These are phyloP conservation scores for Phytophthora rubi DNA, from an alignment of 352 stramenopile species.

Conservation along the genomic window DNA sequence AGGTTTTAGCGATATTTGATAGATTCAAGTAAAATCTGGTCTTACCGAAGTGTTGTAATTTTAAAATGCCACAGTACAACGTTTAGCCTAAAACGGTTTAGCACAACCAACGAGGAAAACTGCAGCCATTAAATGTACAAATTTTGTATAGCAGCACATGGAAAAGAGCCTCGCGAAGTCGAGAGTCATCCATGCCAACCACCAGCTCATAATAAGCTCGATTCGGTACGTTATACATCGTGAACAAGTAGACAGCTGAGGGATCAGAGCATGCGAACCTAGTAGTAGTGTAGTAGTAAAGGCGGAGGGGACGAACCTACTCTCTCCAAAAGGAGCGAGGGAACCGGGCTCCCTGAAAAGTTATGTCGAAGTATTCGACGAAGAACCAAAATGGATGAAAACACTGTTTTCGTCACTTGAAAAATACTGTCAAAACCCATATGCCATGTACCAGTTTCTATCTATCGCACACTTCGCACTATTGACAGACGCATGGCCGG, in stretches of 20 bases:
- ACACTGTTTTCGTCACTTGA: too few relatives aligned
- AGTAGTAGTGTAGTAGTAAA: background rate
- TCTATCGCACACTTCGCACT: background rate
- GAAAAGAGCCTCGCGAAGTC: background rate
- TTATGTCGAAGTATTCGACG: too few relatives aligned
- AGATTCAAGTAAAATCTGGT: too few relatives aligned
- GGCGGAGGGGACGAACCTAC: too few relatives aligned
- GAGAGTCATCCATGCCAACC: background rate
- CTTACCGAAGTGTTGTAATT: too few relatives aligned
- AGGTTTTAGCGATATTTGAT: too few relatives aligned
- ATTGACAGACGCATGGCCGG: constrained; percentile 11
- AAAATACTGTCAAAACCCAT: background rate
- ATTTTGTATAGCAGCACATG: constrained; percentile 2
- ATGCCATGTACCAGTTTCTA: background rate
- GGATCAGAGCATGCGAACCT: background rate
- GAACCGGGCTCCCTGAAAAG: too few relatives aligned
- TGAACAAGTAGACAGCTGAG: constrained; percentile 1
- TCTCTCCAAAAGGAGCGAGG: too few relatives aligned
- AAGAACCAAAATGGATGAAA: too few relatives aligned
- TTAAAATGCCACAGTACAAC: background rate
- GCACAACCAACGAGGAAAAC: background rate
- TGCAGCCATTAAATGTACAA: background rate
- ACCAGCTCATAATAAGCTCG: background rate
- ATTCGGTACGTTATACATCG: constrained; percentile 8
- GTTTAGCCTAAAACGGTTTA: background rate